phyloP scores from a whole-genome alignment of 768 basidiomycete species.

The Saitozyma podzolica region DNA sequence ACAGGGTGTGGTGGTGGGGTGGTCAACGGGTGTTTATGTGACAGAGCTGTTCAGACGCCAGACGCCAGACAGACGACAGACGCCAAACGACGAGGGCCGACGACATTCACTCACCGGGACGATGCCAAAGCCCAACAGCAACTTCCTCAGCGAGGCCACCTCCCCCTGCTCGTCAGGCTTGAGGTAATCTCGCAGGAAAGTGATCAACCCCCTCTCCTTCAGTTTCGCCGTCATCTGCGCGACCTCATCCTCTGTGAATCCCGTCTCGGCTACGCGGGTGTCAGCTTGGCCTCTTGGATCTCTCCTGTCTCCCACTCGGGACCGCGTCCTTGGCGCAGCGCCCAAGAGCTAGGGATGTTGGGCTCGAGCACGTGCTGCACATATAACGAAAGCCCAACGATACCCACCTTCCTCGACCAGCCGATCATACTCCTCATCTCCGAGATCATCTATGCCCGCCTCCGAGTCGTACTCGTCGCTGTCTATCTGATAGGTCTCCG shows the following conservation, averaged over 20 bases:
- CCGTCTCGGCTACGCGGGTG: conserved; percentile 29
- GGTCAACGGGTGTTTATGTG: background rate
- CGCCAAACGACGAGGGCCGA: background rate
- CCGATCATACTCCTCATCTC: conserved; percentile 34
- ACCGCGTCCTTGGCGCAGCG: no score
- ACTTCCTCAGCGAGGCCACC: conserved; percentile 28
- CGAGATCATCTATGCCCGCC: conserved; percentile 26
- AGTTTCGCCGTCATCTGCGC: conserved; percentile 20
- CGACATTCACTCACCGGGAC: conserved; percentile 30
- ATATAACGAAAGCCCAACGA: background rate
- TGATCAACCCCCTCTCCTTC: conserved; percentile 38
- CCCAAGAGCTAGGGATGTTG: no score
- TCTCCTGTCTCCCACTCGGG: background rate
- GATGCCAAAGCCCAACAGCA: conserved; percentile 36
- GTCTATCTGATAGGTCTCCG: conserved; percentile 37
- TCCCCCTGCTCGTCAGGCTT: conserved; percentile 5
- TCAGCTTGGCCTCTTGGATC: background rate
- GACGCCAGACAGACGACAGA: background rate
- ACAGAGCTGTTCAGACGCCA: background rate
- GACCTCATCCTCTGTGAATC: conserved; percentile 40
- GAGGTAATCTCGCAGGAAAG: conserved; percentile 39
- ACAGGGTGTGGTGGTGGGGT: background rate
- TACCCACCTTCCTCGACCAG: conserved; percentile 39
- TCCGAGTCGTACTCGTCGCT: conserved; percentile 43
- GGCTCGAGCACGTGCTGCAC: no score